Evolutionary conservation across 768 basidiomycete genomes (phyloP).

Genomic region (Boletus rubescentipes): DNA sequence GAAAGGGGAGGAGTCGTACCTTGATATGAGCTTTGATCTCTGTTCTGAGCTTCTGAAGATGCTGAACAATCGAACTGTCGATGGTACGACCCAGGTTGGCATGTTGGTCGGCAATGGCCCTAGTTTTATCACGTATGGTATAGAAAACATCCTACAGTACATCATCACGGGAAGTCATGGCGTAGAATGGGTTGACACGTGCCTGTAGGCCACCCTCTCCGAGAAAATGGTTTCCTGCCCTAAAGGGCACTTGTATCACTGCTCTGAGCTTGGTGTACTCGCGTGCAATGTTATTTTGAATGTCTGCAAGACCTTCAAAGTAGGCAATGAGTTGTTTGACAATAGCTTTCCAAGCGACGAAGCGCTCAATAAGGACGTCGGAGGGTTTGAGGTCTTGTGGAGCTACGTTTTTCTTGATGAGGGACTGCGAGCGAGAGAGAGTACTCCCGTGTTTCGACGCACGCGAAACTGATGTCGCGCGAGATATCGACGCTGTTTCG

Average conservation of each 20-base stretch:
- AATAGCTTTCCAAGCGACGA: conserved; percentile 93
- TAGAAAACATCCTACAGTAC: conserved; percentile 81
- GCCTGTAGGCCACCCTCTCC: conserved; percentile 96
- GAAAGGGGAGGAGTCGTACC: conserved; percentile 38
- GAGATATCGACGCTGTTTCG: conserved; percentile 55
- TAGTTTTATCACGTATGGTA: conserved; percentile 88
- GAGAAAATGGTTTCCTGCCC: conserved; percentile 93
- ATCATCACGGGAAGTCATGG: background rate
- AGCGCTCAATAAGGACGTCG: conserved; percentile 95
- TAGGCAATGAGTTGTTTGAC: conserved; percentile 95
- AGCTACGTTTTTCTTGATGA: conserved; percentile 94
- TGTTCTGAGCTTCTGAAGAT: conserved; percentile 88
- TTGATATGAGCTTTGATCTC: conserved; percentile 99
- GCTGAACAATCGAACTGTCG: conserved; percentile 96
- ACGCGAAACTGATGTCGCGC: conserved; percentile 72
- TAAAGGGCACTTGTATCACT: conserved; percentile 96
- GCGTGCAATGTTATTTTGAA: conserved; percentile 91
- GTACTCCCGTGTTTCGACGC: conserved; percentile 66
- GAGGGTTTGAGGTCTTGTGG: conserved; percentile 89
- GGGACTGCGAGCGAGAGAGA: conserved; percentile 74
- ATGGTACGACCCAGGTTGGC: conserved; percentile 95
- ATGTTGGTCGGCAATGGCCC: conserved; percentile 91
- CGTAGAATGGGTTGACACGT: conserved; percentile 15
- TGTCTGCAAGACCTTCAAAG: conserved; percentile 67
- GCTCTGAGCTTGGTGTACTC: conserved; percentile 92